Conservation (phyloP, 371 early-diverging fungal genomes). For the Mucor plumbeus region DNA sequence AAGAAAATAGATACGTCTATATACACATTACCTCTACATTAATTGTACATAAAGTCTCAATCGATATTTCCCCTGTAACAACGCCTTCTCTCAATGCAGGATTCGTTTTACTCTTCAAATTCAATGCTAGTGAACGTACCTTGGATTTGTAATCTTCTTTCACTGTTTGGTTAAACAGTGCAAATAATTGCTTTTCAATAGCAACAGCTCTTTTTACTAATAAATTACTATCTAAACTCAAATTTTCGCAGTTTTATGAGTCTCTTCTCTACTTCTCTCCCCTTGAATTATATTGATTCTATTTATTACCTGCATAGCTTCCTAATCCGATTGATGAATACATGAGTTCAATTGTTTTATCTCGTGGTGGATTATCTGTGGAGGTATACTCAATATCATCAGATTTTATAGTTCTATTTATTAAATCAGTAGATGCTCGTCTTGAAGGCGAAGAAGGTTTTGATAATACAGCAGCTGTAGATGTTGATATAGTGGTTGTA, state of each 20-base stretch:
- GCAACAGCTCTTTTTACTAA: conserved; percentile 63
- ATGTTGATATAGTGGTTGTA: neutral
- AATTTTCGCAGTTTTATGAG: neutral
- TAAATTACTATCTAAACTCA: conserved; percentile 59
- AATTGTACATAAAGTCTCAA: conserved; percentile 77
- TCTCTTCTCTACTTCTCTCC: neutral
- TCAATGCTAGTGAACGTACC: conserved; percentile 81
- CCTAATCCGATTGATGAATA: conserved; percentile 80
- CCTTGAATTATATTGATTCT: neutral
- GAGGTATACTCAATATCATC: conserved; percentile 65
- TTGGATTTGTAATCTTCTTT: conserved; percentile 74
- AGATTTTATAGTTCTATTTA: conserved; percentile 52
- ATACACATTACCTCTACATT: conserved; percentile 63
- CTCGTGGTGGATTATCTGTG: conserved; percentile 75
- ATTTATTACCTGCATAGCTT: conserved; percentile 62
- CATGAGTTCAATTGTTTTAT: conserved; percentile 84
- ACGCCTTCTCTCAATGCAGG: conserved; percentile 77
- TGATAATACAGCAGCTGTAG: too few species aligned
- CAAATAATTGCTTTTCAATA: conserved; percentile 73
- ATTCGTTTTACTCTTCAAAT: conserved; percentile 83
- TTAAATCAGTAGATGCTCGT: neutral
- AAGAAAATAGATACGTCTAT: too few species aligned
- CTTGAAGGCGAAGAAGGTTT: neutral
- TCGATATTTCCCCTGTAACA: conserved; percentile 68
- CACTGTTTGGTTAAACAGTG: conserved; percentile 39